Percentiles rank a stretch among this genome's conserved stretches.
These are phyloP conservation scores for Pleurotus citrinopileatus DNA, from an alignment of 768 basidiomycete species.

Conservation along the genomic window DNA sequence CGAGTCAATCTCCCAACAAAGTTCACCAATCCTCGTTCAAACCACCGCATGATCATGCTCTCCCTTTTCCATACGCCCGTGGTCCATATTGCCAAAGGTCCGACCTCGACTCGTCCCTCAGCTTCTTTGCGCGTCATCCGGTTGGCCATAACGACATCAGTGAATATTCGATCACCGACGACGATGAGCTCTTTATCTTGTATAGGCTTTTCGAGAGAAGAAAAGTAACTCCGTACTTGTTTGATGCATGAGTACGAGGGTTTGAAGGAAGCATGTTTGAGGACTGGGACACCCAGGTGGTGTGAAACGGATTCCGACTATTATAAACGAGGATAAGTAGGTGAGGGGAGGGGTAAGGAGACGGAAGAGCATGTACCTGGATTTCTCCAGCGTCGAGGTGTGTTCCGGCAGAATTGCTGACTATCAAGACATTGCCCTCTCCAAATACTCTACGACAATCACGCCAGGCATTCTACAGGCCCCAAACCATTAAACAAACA, in stretches of 20 bases:
- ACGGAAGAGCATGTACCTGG: slow-evolving; percentile 51
- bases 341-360: background rate
- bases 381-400: slow-evolving; percentile 72
- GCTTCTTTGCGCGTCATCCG: slow-evolving; percentile 45
- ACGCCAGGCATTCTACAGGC: slow-evolving; percentile 67
- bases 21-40: slow-evolving; percentile 50
- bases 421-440: slow-evolving; percentile 77
- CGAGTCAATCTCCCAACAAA: background rate
- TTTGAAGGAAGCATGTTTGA: slow-evolving; percentile 74
- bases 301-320: slow-evolving; percentile 87
- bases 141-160: slow-evolving; percentile 85
- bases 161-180: slow-evolving; percentile 91
- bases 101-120: slow-evolving; percentile 20
- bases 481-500: background rate
- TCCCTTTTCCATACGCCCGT: slow-evolving; percentile 69
- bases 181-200: slow-evolving; percentile 67
- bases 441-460: slow-evolving; percentile 74
- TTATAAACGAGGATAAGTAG: background rate
- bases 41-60: slow-evolving; percentile 55
- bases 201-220: slow-evolving; percentile 52
- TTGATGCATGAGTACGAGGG: slow-evolving; percentile 76
- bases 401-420: slow-evolving; percentile 93
- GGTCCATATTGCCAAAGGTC: slow-evolving; percentile 70
- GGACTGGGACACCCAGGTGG: slow-evolving; percentile 77
- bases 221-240: slow-evolving; percentile 75